These are phyloP conservation scores for Capsicum baccatum DNA, from an alignment of 257 asterid genomes.

Conservation along the genomic window DNA sequence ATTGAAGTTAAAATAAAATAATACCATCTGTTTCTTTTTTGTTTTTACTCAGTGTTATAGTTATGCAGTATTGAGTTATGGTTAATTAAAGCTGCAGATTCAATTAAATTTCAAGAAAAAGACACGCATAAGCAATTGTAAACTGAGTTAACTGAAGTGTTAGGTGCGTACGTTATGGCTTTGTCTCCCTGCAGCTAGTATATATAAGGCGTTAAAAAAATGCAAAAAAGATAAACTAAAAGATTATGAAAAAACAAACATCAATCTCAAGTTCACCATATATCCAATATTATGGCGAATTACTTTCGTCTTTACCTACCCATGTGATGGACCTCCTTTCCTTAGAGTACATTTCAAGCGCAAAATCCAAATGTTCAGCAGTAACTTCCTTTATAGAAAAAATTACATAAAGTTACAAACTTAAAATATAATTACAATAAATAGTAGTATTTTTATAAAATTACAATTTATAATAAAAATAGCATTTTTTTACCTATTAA, in stretches of 20 bases:
- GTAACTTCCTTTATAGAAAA: too few relatives aligned
- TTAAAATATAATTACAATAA: too few relatives aligned
- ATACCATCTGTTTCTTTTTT: background rate
- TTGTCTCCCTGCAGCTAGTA: slow-evolving; percentile 25
- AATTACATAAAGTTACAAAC: too few relatives aligned
- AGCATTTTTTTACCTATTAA: too few relatives aligned
- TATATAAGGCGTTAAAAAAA: slow-evolving; percentile 1
- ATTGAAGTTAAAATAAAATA: background rate
- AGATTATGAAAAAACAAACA: background rate
- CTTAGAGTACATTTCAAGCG: slow-evolving; percentile 13
- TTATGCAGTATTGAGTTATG: slow-evolving; percentile 1
- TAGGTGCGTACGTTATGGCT: slow-evolving; percentile 27
- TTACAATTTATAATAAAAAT: too few relatives aligned
- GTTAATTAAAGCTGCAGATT: background rate
- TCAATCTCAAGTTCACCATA: slow-evolving; percentile 26
- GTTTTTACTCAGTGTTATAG: background rate
- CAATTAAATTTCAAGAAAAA: background rate
- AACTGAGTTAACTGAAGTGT: slow-evolving; percentile 12
- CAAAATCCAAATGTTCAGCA: too few relatives aligned
- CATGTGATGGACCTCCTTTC: slow-evolving; percentile 18
- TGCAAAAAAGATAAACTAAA: slow-evolving; percentile 19
- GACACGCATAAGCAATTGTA: background rate
- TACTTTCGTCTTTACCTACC: slow-evolving; percentile 29
- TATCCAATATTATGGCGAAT: background rate
- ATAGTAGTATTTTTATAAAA: too few relatives aligned